Evolutionary conservation across 2,329 filamentous ascomycete species (phyloP).

Genomic region (Stemphylium lycopersici): DNA sequence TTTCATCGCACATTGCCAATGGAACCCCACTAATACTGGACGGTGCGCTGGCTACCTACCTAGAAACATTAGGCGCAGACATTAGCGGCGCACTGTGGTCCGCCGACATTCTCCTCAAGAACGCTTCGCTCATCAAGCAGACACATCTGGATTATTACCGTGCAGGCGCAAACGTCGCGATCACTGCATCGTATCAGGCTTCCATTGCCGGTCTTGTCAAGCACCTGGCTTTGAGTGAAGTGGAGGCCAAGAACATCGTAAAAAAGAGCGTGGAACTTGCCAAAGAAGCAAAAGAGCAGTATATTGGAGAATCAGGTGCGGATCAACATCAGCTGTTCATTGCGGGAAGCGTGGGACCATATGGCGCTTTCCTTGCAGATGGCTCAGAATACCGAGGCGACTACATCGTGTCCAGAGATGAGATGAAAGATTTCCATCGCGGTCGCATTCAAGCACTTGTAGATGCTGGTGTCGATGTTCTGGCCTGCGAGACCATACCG

Average conservation of each 20-base stretch:
- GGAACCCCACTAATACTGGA: conserved; percentile 50
- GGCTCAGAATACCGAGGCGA: conserved; percentile 56
- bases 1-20: conserved; percentile 20
- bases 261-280: conserved; percentile 52
- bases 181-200: conserved; percentile 57
- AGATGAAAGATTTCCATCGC: conserved; percentile 53
- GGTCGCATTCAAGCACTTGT: conserved; percentile 51
- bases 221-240: conserved; percentile 44
- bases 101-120: conserved; percentile 49
- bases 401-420: conserved; percentile 41
- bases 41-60: conserved; percentile 56
- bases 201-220: conserved; percentile 49
- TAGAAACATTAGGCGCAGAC: conserved; percentile 53
- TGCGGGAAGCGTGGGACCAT: conserved; percentile 56
- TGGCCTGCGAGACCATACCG: conserved; percentile 56
- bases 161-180: conserved; percentile 55
- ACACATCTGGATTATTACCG: conserved; percentile 55
- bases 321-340: conserved; percentile 37
- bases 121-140: conserved; percentile 50
- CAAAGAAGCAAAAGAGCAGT: conserved; percentile 46
- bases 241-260: conserved; percentile 47
- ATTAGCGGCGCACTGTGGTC: conserved; percentile 55
- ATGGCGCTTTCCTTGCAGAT: conserved; percentile 55
- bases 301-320: conserved; percentile 15
- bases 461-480: conserved; percentile 50